Percentiles rank a stretch among this genome's conserved stretches.
These are phyloP conservation scores for Noccaea bulbosa DNA, from an alignment of 345 rosid genomes.

Conservation along the genomic window DNA sequence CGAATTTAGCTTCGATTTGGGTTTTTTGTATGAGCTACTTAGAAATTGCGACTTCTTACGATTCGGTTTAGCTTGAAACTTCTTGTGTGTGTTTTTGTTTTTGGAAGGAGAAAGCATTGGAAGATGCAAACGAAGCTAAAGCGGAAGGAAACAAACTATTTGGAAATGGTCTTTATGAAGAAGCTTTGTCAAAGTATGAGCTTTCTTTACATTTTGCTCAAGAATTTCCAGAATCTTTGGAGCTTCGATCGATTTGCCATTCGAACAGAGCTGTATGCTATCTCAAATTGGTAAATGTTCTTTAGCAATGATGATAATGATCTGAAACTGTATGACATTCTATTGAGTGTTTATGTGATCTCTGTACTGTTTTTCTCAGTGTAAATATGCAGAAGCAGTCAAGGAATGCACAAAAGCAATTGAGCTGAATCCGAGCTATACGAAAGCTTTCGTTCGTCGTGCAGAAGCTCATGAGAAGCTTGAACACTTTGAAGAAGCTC, in stretches of 20 bases:
- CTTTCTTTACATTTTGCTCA: slow-evolving; percentile 57
- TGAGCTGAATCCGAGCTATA: slow-evolving; percentile 68
- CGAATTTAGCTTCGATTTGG: neutral
- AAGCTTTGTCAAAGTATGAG: slow-evolving; percentile 71
- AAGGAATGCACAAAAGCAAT: slow-evolving; percentile 77
- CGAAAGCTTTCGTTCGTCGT: slow-evolving; percentile 70
- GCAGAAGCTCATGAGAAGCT: slow-evolving; percentile 88
- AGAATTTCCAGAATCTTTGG: slow-evolving; percentile 48
- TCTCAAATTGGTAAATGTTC: slow-evolving; percentile 59
- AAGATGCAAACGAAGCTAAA: slow-evolving; percentile 71
- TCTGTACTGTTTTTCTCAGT: slow-evolving; percentile 43
- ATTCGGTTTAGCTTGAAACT: neutral
- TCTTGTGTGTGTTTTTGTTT: neutral
- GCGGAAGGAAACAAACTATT: slow-evolving; percentile 76
- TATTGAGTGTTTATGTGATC: slow-evolving; percentile 1
- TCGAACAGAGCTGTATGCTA: slow-evolving; percentile 74
- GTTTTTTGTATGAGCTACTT: no score
- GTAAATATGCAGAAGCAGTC: slow-evolving; percentile 71
- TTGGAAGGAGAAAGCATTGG: slow-evolving; percentile 55
- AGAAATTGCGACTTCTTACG: neutral
- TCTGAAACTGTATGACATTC: neutral
- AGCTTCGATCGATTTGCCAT: slow-evolving; percentile 71
- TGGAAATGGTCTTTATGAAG: slow-evolving; percentile 65
- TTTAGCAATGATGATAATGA: neutral
- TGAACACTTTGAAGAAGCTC: slow-evolving; percentile 78